phyloP scores from a whole-genome alignment of 352 stramenopile genomes.

The Phytophthora hybrid region DNA sequence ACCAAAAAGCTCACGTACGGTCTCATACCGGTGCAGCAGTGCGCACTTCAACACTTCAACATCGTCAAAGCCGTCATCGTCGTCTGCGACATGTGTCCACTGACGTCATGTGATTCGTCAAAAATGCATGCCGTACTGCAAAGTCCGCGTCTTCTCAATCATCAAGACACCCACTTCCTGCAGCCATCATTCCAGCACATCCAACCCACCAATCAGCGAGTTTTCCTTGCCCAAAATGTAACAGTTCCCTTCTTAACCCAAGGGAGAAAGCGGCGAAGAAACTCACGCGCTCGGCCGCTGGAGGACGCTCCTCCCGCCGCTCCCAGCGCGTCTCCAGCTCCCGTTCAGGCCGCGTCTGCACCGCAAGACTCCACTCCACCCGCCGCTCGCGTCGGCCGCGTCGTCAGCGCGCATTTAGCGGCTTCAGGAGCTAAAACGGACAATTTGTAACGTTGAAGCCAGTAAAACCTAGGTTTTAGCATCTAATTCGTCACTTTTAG shows the following conservation, averaged over 20 bases:
- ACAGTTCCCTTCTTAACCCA: constrained; percentile 21
- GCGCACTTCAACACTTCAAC: constrained; percentile 36
- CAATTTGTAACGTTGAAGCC: constrained; percentile 31
- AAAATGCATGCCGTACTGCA: not conserved
- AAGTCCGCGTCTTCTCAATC: not conserved
- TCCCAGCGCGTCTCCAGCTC: not conserved
- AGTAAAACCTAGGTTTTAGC: constrained; percentile 32
- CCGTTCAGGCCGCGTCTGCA: not conserved
- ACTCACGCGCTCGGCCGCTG: not conserved
- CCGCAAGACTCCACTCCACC: not conserved
- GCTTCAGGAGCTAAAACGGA: constrained; percentile 17
- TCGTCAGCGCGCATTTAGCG: constrained; percentile 8
- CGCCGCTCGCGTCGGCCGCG: constrained; percentile 4
- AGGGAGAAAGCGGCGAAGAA: constrained; percentile 37
- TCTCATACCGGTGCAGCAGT: constrained; percentile 3
- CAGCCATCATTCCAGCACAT: constrained; percentile 4
- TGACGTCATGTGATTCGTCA: constrained; percentile 13
- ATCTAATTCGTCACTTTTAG: constrained; percentile 10
- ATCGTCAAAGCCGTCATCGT: constrained; percentile 6
- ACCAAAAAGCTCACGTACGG: not conserved
- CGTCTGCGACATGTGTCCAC: constrained; percentile 18
- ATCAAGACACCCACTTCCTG: not conserved
- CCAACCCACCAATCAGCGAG: constrained; percentile 21
- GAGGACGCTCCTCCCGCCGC: not conserved
- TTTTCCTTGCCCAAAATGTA: constrained; percentile 14